Conservation (phyloP, 495 filamentous ascomycete genomes). For the Aeminium ludgeri region DNA sequence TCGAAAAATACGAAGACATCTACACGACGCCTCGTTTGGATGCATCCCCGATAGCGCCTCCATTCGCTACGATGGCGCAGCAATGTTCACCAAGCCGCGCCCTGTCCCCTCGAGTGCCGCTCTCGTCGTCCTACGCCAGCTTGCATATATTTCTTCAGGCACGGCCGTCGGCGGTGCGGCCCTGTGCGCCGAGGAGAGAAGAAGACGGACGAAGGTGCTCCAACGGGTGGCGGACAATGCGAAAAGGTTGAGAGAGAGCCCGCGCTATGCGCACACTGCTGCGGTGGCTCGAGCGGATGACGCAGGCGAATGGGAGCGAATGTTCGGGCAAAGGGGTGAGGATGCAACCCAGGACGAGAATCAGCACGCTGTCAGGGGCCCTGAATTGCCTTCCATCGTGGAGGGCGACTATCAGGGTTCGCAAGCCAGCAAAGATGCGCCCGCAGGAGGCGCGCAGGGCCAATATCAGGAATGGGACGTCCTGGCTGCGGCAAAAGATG, state of each 20-base stretch:
- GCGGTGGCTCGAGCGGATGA: slow-evolving; percentile 1
- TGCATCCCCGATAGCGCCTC: too few species aligned
- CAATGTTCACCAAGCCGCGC: slow-evolving; percentile 8
- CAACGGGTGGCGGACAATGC: slow-evolving; percentile 16
- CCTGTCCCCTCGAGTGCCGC: slow-evolving; percentile 13
- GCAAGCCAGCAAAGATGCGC: not conserved
- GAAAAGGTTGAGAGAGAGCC: slow-evolving; percentile 9
- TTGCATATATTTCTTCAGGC: slow-evolving; percentile 17
- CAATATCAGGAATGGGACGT: too few species aligned
- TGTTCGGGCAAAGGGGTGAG: not conserved
- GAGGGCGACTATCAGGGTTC: not conserved
- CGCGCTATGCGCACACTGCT: slow-evolving; percentile 5
- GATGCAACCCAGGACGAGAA: not conserved
- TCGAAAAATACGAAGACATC: too few species aligned
- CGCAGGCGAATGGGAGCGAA: not conserved
- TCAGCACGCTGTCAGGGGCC: not conserved
- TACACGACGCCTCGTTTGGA: too few species aligned
- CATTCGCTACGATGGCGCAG: slow-evolving; percentile 1
- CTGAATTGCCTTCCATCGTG: slow-evolving; percentile 1
- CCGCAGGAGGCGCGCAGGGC: not conserved
- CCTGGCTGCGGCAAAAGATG: too few species aligned
- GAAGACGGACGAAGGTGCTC: slow-evolving; percentile 9
- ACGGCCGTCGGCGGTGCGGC: slow-evolving; percentile 9
- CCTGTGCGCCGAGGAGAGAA: slow-evolving; percentile 14
- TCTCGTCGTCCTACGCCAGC: slow-evolving; percentile 13